These are phyloP conservation scores for Xylaria nigripes DNA, from an alignment of 495 filamentous ascomycete species.

Conservation along the genomic window DNA sequence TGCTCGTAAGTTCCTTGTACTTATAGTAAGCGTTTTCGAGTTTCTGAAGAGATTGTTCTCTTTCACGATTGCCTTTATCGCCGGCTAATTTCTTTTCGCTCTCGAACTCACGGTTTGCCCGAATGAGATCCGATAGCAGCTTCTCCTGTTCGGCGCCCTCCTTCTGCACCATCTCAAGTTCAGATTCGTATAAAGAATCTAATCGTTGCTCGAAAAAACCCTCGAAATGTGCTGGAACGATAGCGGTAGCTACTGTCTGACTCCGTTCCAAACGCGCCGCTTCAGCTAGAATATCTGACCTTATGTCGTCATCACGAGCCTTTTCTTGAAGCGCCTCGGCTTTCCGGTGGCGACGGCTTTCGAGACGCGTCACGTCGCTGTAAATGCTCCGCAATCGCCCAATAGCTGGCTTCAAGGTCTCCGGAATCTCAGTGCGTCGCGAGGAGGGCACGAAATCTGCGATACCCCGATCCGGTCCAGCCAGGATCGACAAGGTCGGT, in stretches of 20 bases:
- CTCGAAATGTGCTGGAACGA: constrained; percentile 85
- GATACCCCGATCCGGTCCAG: constrained; percentile 67
- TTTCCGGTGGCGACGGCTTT: constrained; percentile 65
- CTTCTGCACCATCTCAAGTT: constrained; percentile 57
- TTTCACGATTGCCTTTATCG: constrained; percentile 64
- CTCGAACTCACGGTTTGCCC: constrained; percentile 72
- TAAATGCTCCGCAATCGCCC: constrained; percentile 63
- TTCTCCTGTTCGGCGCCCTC: constrained; percentile 73
- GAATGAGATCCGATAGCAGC: constrained; percentile 54
- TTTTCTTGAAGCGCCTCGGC: constrained; percentile 70
- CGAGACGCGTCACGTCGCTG: constrained; percentile 74
- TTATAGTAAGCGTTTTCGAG: constrained; percentile 89
- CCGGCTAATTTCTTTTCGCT: constrained; percentile 55
- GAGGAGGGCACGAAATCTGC: constrained; percentile 86
- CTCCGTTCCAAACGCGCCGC: constrained; percentile 76
- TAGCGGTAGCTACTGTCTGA: constrained; percentile 65
- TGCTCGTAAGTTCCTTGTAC: constrained; percentile 88
- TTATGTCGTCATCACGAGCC: constrained; percentile 82
- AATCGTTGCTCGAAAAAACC: constrained; percentile 79
- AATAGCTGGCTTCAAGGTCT: constrained; percentile 70
- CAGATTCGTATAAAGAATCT: constrained; percentile 62
- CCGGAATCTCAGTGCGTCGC: constrained; percentile 65
- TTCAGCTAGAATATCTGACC: constrained; percentile 69
- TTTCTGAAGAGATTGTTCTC: constrained; percentile 78
- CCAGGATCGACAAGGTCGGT: constrained; percentile 62